These are phyloP conservation scores for Cymodocea nodosa DNA, from an alignment of 116 monocot species.

Conservation along the genomic window DNA sequence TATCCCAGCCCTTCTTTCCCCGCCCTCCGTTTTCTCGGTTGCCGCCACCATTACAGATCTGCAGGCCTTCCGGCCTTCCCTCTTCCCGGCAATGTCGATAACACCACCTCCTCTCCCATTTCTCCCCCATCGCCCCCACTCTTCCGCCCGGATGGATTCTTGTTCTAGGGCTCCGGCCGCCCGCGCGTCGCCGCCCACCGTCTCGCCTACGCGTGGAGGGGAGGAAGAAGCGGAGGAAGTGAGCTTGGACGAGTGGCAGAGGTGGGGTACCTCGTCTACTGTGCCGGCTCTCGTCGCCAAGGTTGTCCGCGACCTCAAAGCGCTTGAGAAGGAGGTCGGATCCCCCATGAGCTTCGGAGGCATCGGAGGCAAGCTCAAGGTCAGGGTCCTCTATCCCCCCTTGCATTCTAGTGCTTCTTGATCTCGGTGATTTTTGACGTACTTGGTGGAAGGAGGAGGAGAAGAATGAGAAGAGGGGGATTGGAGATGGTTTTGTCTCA, in stretches of 20 bases:
- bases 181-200: neutral
- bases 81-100: neutral
- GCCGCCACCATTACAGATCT: neutral
- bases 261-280: constrained; percentile 81
- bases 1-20: too few species aligned
- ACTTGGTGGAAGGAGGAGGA: too few species aligned
- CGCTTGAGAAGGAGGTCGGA: constrained; percentile 35
- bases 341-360: constrained; percentile 61
- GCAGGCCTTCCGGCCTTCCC: neutral
- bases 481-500: too few species aligned
- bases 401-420: too few species aligned
- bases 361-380: constrained; percentile 75
- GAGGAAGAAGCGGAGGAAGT: constrained; percentile 5
- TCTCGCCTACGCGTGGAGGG: neutral
- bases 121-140: neutral
- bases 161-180: neutral
- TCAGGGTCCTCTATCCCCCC: constrained; percentile 2
- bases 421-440: too few species aligned
- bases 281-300: constrained; percentile 48
- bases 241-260: constrained; percentile 64
- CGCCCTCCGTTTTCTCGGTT: too few species aligned
- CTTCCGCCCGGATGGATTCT: constrained; percentile 1
- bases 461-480: too few species aligned
- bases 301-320: constrained; percentile 30
- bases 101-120: neutral